A percentile compares a stretch with the other conserved stretches of the same genome.
Conservation (phyloP, 352 stramenopile species). For the Phytopythium litorale region DNA sequence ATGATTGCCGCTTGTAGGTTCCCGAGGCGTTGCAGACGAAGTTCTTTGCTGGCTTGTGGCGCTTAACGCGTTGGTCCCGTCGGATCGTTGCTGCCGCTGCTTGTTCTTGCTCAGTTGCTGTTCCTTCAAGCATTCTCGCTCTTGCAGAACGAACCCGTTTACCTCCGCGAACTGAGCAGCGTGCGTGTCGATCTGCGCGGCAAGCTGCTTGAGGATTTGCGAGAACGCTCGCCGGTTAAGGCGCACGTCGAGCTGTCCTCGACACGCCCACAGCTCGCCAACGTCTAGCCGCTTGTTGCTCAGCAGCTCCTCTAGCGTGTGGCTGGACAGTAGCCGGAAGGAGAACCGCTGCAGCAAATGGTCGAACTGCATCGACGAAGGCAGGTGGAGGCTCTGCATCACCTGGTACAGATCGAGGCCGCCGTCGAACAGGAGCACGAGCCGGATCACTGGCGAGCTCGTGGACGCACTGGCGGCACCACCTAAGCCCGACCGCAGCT, state of each 20-base stretch:
- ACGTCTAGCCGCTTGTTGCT: constrained; percentile 52
- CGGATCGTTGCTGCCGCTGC: background rate
- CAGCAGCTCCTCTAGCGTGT: constrained; percentile 57
- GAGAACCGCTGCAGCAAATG: constrained; percentile 48
- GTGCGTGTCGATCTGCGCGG: constrained; percentile 33
- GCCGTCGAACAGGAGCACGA: constrained; percentile 64
- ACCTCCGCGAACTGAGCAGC: constrained; percentile 25
- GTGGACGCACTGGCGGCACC: constrained; percentile 11
- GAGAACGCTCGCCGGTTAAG: constrained; percentile 50
- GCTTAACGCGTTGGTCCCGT: background rate
- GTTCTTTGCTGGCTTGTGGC: background rate
- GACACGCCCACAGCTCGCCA: constrained; percentile 46
- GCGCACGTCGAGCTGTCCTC: constrained; percentile 44
- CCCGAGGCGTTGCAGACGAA: background rate
- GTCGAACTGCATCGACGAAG: constrained; percentile 59
- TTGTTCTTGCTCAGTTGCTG: constrained; percentile 8
- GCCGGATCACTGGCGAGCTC: constrained; percentile 35
- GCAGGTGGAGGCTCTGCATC: constrained; percentile 45
- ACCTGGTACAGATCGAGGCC: constrained; percentile 57
- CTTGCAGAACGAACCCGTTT: constrained; percentile 27
- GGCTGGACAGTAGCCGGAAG: constrained; percentile 38
- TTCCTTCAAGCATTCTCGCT: constrained; percentile 16
- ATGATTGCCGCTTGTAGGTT: too few species aligned
- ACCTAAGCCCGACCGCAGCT: constrained; percentile 29
- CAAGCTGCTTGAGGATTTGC: constrained; percentile 50